Percentiles rank a stretch among this genome's conserved stretches.
These are phyloP conservation scores for Geotrichum siamense DNA, from an alignment of 1,139 yeast species.

Conservation along the genomic window DNA sequence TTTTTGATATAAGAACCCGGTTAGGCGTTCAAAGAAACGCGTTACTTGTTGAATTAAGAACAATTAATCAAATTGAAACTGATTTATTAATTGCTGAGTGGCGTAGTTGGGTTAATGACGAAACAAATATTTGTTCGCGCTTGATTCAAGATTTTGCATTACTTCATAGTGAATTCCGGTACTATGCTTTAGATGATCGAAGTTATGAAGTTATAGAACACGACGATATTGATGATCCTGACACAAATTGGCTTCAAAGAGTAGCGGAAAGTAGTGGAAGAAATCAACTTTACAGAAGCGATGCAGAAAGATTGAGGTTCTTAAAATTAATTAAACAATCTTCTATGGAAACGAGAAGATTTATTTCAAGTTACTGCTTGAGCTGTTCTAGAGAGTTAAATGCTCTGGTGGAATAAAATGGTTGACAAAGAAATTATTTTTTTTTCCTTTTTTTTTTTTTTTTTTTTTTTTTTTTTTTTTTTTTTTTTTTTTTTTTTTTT, in stretches of 20 bases:
- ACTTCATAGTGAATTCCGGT: slow-evolving; percentile 1
- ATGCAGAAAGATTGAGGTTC: background rate
- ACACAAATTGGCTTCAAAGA: background rate
- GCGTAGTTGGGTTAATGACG: slow-evolving; percentile 65
- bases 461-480: background rate
- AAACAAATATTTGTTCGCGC: slow-evolving; percentile 35
- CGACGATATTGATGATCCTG: background rate
- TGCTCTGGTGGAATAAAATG: background rate
- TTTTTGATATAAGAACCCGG: slow-evolving; percentile 49
- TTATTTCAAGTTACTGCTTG: slow-evolving; percentile 8
- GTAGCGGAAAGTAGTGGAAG: background rate
- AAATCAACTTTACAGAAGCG: background rate
- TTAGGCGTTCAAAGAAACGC: slow-evolving; percentile 71
- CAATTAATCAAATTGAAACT: slow-evolving; percentile 62
- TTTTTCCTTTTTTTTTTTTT: background rate
- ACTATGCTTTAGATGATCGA: background rate
- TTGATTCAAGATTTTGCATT: slow-evolving; percentile 11
- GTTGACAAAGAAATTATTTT: background rate
- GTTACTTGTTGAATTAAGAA: slow-evolving; percentile 60
- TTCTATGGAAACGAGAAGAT: slow-evolving; percentile 8
- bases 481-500: too few species aligned
- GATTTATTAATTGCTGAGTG: slow-evolving; percentile 65
- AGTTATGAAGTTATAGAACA: background rate
- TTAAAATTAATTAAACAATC: background rate
- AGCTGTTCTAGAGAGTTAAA: slow-evolving; percentile 13